Percentiles rank a stretch among this genome's conserved stretches.
Evolutionary conservation across 1,139 yeast genomes (phyloP).

Genomic region (Saccharomyces hybrid): DNA sequence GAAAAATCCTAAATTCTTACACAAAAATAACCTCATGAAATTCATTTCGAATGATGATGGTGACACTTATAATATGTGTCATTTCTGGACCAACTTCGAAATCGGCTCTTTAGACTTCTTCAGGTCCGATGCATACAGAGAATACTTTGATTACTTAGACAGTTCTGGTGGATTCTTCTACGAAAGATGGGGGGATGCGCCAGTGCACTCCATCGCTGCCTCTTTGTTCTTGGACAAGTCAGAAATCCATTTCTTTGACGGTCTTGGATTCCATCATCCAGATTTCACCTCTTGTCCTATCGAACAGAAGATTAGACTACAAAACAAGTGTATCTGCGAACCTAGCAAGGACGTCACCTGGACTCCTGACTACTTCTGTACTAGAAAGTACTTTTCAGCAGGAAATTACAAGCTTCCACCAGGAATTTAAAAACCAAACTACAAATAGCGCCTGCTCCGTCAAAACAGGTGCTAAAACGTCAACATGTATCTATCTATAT

Average conservation of each 20-base stretch:
- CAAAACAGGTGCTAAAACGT: not conserved
- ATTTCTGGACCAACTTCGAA: slow-evolving; percentile 87
- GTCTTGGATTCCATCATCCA: slow-evolving; percentile 75
- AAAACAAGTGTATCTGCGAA: slow-evolving; percentile 58
- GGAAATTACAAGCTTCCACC: slow-evolving; percentile 27
- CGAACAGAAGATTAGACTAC: slow-evolving; percentile 44
- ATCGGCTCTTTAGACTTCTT: slow-evolving; percentile 67
- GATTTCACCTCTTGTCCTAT: slow-evolving; percentile 75
- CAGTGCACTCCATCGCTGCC: slow-evolving; percentile 85
- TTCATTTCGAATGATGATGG: slow-evolving; percentile 69
- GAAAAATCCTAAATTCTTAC: slow-evolving; percentile 56
- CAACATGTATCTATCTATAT: not conserved
- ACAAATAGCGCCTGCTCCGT: not conserved
- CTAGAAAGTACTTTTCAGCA: slow-evolving; percentile 28
- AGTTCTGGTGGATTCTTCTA: slow-evolving; percentile 81
- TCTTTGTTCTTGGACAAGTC: slow-evolving; percentile 60
- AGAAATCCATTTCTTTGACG: slow-evolving; percentile 70
- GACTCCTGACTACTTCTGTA: slow-evolving; percentile 29
- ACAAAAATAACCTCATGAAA: slow-evolving; percentile 60
- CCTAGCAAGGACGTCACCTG: slow-evolving; percentile 39
- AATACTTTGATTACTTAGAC: slow-evolving; percentile 66
- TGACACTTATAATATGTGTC: slow-evolving; percentile 64
- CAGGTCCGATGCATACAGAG: slow-evolving; percentile 61
- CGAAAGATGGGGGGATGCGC: slow-evolving; percentile 94
- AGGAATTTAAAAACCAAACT: slow-evolving; percentile 7